Conservation (phyloP, 352 stramenopile species). For the Phytophthora colocasiae region DNA sequence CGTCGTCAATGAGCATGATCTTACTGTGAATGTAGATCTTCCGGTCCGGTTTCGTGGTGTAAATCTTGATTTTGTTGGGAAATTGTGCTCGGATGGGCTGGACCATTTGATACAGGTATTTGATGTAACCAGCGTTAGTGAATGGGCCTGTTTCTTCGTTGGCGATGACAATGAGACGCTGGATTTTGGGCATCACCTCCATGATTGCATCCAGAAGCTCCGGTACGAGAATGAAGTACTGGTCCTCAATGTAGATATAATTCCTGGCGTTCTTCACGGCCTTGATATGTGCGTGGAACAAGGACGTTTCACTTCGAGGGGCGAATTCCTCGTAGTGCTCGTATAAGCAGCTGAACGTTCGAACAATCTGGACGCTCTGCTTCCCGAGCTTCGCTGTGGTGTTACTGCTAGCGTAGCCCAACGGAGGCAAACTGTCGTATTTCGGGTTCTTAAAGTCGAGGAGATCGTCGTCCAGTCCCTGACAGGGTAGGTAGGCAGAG, state of each 20-base stretch:
- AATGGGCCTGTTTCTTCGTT: slow-evolving; percentile 37
- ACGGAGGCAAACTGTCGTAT: slow-evolving; percentile 16
- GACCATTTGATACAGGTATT: slow-evolving; percentile 62
- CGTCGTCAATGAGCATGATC: slow-evolving; percentile 63
- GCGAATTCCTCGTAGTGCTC: slow-evolving; percentile 56
- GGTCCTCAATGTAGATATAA: slow-evolving; percentile 33
- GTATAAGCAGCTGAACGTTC: slow-evolving; percentile 66
- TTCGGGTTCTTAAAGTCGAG: slow-evolving; percentile 57
- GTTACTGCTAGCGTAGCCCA: slow-evolving; percentile 14
- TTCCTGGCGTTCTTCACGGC: slow-evolving; percentile 37
- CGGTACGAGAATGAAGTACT: slow-evolving; percentile 41
- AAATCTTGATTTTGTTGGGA: slow-evolving; percentile 41
- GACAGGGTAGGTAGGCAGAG: slow-evolving; percentile 30
- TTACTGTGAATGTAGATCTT: slow-evolving; percentile 68
- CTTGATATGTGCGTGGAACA: slow-evolving; percentile 52
- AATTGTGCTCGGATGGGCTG: slow-evolving; percentile 44
- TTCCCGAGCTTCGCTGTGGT: slow-evolving; percentile 14
- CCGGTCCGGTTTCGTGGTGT: slow-evolving; percentile 43
- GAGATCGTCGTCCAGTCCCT: slow-evolving; percentile 35
- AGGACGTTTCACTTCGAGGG: slow-evolving; percentile 49
- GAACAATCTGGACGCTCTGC: slow-evolving; percentile 45
- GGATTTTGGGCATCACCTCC: slow-evolving; percentile 46
- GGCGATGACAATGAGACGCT: slow-evolving; percentile 60
- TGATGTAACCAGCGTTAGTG: slow-evolving; percentile 46
- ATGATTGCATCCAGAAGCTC: slow-evolving; percentile 52